A percentile compares a stretch with the other conserved stretches of the same genome.
Conservation (phyloP, 495 filamentous ascomycete species). For the Aspergillus sclerotioniger region DNA sequence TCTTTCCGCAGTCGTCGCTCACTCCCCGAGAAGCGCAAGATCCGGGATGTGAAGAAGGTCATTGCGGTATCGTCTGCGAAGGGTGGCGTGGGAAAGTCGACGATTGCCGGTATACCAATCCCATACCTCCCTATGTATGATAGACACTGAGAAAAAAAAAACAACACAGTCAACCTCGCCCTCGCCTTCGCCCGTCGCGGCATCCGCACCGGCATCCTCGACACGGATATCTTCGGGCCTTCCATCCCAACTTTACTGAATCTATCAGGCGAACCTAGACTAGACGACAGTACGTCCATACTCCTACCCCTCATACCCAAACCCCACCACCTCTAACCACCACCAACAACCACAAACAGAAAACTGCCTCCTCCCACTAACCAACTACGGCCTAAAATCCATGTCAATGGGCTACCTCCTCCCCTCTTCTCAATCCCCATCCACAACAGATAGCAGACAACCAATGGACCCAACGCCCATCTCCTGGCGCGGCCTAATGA, state of each 20-base stretch:
- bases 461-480: constrained; percentile 70
- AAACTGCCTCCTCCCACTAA: constrained; percentile 80
- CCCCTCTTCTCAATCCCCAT: constrained; percentile 27
- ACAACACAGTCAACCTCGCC: constrained; percentile 74
- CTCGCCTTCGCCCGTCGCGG: constrained; percentile 80
- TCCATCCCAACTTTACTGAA: constrained; percentile 89
- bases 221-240: constrained; percentile 95
- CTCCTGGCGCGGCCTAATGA: constrained; percentile 96
- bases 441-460: constrained; percentile 6
- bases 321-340: background rate
- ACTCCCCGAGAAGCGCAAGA: constrained; percentile 74
- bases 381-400: constrained; percentile 93
- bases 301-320: background rate
- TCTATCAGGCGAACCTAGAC: constrained; percentile 67
- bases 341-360: constrained; percentile 46
- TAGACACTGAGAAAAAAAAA: constrained; percentile 10
- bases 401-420: constrained; percentile 99
- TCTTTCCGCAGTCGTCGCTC: constrained; percentile 77
- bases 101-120: constrained; percentile 65
- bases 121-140: background rate
- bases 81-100: constrained; percentile 94
- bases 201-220: constrained; percentile 79
- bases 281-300: constrained; percentile 53
- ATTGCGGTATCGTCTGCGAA: constrained; percentile 94
- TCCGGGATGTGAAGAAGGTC: constrained; percentile 79